Evolutionary conservation across 257 asterid genomes (phyloP).

Genomic region (Jaltomata sinuosa): DNA sequence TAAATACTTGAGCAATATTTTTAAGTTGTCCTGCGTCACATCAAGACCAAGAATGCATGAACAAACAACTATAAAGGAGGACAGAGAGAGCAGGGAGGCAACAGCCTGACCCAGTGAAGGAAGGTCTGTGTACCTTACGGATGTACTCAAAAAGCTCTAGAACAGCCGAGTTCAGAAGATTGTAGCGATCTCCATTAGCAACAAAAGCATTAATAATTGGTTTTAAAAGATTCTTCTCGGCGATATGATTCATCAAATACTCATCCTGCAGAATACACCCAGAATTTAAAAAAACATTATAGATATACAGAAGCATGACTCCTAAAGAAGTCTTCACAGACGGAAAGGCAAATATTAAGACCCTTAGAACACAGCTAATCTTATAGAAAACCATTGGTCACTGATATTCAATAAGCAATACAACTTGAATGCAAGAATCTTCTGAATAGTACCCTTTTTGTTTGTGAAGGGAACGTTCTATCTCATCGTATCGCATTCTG

Average conservation of each 20-base stretch:
- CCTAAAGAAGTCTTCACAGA: neutral
- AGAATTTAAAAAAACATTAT: neutral
- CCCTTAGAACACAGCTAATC: neutral
- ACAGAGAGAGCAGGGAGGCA: neutral
- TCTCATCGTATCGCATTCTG: neutral
- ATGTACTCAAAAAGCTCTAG: constrained; percentile 83
- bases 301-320: neutral
- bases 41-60: neutral
- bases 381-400: neutral
- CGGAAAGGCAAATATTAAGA: neutral
- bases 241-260: constrained; percentile 76
- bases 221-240: constrained; percentile 61
- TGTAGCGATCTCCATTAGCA: constrained; percentile 84
- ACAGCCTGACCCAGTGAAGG: constrained; percentile 1
- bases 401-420: neutral
- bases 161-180: constrained; percentile 89
- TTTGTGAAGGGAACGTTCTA: neutral
- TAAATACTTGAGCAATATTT: constrained; percentile 60
- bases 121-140: constrained; percentile 44
- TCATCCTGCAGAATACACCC: constrained; percentile 71
- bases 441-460: neutral
- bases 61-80: neutral
- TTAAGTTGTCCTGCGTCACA: constrained; percentile 68
- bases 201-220: constrained; percentile 81
- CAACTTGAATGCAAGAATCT: neutral